These are phyloP conservation scores for Chytridium lagenaria DNA, from an alignment of 371 early-diverging fungal genomes.

Conservation along the genomic window DNA sequence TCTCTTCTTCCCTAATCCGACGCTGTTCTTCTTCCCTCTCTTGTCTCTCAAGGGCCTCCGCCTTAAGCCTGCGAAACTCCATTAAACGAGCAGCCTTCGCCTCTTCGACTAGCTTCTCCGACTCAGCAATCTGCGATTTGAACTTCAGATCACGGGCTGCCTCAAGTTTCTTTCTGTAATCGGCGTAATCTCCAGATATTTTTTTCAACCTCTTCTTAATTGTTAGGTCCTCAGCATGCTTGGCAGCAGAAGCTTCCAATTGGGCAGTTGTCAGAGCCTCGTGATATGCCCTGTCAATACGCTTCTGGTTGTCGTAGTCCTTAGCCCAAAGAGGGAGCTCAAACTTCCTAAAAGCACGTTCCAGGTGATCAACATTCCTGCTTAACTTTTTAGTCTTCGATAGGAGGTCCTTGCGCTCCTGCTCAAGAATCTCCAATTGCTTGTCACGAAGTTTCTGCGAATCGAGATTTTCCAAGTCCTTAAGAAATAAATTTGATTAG, in stretches of 20 bases:
- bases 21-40: constrained; percentile 44
- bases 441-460: constrained; percentile 79
- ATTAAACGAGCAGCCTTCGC: constrained; percentile 47
- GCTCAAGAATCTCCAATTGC: constrained; percentile 90
- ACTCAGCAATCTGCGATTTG: constrained; percentile 34
- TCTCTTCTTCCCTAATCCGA: constrained; percentile 44
- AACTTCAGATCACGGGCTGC: constrained; percentile 41
- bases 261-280: constrained; percentile 76
- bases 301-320: constrained; percentile 91
- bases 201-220: constrained; percentile 78
- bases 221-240: constrained; percentile 76
- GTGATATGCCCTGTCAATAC: constrained; percentile 79
- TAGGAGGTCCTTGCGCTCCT: constrained; percentile 80
- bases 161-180: constrained; percentile 60
- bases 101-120: constrained; percentile 38
- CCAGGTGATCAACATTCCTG: constrained; percentile 90
- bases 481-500: too few relatives aligned
- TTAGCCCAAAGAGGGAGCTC: constrained; percentile 90
- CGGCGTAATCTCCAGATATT: constrained; percentile 80
- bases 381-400: constrained; percentile 58
- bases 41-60: constrained; percentile 34
- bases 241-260: constrained; percentile 64
- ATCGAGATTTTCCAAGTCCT: constrained; percentile 87
- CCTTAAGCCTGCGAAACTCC: constrained; percentile 36
- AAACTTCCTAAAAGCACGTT: constrained; percentile 94